A percentile compares a stretch with the other conserved stretches of the same genome.
Conservation (phyloP, 2,329 filamentous ascomycete genomes). For the Microsporum canis region DNA sequence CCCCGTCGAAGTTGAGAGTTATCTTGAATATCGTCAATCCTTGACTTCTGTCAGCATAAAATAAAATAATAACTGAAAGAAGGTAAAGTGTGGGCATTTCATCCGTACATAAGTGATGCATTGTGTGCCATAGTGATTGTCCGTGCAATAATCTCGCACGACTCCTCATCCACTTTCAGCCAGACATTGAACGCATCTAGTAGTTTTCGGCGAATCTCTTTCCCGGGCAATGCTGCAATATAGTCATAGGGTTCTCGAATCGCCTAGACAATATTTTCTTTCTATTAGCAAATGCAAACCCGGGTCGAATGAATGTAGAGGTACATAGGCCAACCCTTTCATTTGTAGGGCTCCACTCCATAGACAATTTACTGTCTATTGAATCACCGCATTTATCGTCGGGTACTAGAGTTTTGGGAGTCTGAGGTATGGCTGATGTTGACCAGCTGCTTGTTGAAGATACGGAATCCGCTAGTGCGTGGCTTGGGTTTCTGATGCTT, state of each 20-base stretch:
- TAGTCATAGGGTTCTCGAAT: slow-evolving; percentile 72
- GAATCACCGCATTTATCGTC: neutral
- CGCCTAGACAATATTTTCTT: slow-evolving; percentile 35
- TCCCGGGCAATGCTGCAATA: slow-evolving; percentile 61
- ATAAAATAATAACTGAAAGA: slow-evolving; percentile 7
- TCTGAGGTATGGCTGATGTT: neutral
- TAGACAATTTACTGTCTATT: neutral
- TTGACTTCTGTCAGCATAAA: neutral
- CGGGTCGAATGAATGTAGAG: neutral
- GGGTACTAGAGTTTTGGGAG: neutral
- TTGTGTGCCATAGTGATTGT: slow-evolving; percentile 31
- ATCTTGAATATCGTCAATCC: slow-evolving; percentile 36
- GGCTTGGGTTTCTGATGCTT: neutral
- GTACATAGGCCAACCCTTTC: neutral
- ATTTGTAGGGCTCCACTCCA: neutral
- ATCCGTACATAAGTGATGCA: slow-evolving; percentile 21
- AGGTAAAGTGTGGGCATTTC: slow-evolving; percentile 22
- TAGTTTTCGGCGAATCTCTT: slow-evolving; percentile 28
- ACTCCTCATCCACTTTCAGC: slow-evolving; percentile 25
- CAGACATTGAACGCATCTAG: slow-evolving; percentile 32
- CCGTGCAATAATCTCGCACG: slow-evolving; percentile 24
- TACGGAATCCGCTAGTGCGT: neutral
- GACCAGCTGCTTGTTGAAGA: neutral
- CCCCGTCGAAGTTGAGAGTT: slow-evolving; percentile 33
- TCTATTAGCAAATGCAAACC: slow-evolving; percentile 31